Evolutionary conservation across 306 rosid genomes (phyloP).

Genomic region (Dicorynia guianensis): DNA sequence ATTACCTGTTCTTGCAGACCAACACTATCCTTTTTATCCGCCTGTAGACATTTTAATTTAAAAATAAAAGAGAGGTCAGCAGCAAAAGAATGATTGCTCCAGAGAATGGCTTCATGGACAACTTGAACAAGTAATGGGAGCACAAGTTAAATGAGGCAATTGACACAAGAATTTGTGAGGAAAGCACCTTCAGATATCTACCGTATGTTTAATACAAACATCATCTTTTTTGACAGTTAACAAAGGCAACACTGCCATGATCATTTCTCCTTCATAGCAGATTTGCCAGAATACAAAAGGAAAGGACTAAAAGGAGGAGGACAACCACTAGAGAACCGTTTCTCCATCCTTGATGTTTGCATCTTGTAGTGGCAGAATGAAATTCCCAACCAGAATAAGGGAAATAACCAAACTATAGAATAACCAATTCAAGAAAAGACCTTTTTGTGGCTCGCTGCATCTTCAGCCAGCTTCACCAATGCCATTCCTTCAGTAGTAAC

Average conservation of each 20-base stretch:
- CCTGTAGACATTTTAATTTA: slow-evolving; percentile 56
- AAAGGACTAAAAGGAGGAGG: neutral
- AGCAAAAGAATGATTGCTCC: slow-evolving; percentile 28
- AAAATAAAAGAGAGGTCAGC: slow-evolving; percentile 38
- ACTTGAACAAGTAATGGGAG: slow-evolving; percentile 4
- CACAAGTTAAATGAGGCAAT: neutral
- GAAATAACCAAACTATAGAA: neutral
- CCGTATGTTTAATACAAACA: neutral
- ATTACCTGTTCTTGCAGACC: slow-evolving; percentile 86
- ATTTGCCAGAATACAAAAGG: neutral
- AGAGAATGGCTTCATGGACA: slow-evolving; percentile 13
- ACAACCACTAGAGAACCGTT: neutral
- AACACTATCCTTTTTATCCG: slow-evolving; percentile 77
- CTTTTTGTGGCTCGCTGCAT: slow-evolving; percentile 93
- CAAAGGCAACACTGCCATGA: neutral
- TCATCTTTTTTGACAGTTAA: neutral
- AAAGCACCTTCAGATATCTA: neutral
- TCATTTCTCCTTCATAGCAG: neutral
- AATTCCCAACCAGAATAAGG: neutral
- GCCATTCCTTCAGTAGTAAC: slow-evolving; percentile 89
- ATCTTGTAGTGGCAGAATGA: slow-evolving; percentile 14
- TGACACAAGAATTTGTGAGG: neutral
- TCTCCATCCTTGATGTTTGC: slow-evolving; percentile 9
- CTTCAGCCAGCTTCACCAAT: slow-evolving; percentile 91
- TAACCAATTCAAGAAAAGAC: slow-evolving; percentile 45